phyloP scores from a whole-genome alignment of 441 rosid genomes.

The Erysimum pusillum region DNA sequence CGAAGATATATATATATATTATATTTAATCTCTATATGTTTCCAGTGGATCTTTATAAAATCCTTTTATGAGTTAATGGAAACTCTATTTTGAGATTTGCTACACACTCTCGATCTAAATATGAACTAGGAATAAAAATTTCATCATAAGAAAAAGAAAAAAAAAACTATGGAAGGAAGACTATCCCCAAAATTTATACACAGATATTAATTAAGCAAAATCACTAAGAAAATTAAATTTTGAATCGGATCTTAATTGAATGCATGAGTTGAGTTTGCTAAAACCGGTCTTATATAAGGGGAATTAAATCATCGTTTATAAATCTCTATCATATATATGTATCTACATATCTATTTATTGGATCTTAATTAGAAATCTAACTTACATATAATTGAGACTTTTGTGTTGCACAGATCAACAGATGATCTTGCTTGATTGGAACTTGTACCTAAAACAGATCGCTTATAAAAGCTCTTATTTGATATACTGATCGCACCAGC shows the following conservation, averaged over 20 bases:
- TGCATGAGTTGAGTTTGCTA: neutral
- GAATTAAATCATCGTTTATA: neutral
- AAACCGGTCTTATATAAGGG: neutral
- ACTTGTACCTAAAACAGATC: neutral
- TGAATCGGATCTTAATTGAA: neutral
- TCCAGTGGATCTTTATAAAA: neutral
- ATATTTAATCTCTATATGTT: neutral
- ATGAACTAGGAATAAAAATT: neutral
- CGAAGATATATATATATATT: neutral
- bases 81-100: neutral
- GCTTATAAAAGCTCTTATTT: neutral
- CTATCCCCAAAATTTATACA: neutral
- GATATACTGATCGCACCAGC: neutral
- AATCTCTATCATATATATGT: neutral
- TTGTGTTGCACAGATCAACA: neutral
- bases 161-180: neutral
- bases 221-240: neutral
- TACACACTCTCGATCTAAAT: neutral
- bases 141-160: no score
- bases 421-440: neutral
- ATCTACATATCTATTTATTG: neutral
- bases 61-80: neutral
- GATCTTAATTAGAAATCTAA: neutral
- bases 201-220: neutral
- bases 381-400: neutral